phyloP scores from a whole-genome alignment of 1,139 yeast species.

The Pichia sp. region DNA sequence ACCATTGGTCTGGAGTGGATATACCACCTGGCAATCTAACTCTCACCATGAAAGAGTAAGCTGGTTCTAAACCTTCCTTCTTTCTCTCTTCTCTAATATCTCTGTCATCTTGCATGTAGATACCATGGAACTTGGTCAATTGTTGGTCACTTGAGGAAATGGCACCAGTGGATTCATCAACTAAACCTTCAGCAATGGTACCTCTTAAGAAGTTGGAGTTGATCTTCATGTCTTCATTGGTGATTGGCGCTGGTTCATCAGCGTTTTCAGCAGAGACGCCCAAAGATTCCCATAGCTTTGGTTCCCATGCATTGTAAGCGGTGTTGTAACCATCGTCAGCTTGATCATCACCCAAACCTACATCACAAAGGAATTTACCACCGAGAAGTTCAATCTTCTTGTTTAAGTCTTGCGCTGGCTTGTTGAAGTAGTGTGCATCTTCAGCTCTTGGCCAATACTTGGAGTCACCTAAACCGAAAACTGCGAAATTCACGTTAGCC shows the following conservation, averaged over 20 bases:
- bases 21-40: slow-evolving; percentile 93
- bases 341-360: slow-evolving; percentile 94
- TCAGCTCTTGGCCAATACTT: slow-evolving; percentile 97
- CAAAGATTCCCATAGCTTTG: slow-evolving; percentile 75
- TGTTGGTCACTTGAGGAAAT: slow-evolving; percentile 92
- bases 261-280: slow-evolving; percentile 80
- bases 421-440: slow-evolving; percentile 88
- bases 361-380: slow-evolving; percentile 61
- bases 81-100: slow-evolving; percentile 91
- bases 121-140: slow-evolving; percentile 95
- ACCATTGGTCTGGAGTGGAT: slow-evolving; percentile 84
- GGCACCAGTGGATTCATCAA: slow-evolving; percentile 83
- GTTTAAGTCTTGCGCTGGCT: slow-evolving; percentile 75
- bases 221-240: slow-evolving; percentile 93
- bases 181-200: slow-evolving; percentile 81
- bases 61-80: slow-evolving; percentile 90
- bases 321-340: slow-evolving; percentile 94
- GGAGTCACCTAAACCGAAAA: slow-evolving; percentile 91
- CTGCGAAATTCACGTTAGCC: slow-evolving; percentile 60
- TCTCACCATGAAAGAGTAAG: slow-evolving; percentile 93
- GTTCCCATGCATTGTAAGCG: slow-evolving; percentile 84
- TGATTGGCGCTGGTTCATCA: slow-evolving; percentile 93
- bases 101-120: slow-evolving; percentile 98
- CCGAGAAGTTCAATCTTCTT: slow-evolving; percentile 63
- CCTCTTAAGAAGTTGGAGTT: slow-evolving; percentile 87